A percentile compares a stretch with the other conserved stretches of the same genome.
phyloP scores from a whole-genome alignment of 1,139 yeast species.

The Debaryomyces nepalensis region DNA sequence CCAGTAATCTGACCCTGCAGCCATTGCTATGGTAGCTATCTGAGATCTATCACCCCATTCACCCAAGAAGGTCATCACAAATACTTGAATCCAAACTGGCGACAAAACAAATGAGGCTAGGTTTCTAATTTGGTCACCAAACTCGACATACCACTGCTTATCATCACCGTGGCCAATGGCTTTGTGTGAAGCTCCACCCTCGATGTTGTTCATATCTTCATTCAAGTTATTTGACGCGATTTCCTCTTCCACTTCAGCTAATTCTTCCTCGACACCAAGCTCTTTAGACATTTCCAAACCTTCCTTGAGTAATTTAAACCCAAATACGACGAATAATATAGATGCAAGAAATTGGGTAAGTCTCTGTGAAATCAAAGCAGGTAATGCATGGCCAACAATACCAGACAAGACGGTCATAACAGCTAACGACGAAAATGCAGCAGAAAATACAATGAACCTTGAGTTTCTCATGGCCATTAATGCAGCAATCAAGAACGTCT shows the following conservation, averaged over 20 bases:
- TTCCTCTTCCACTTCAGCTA: conserved; percentile 97
- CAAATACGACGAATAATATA: conserved; percentile 79
- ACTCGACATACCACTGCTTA: conserved; percentile 30
- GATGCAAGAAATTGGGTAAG: conserved; percentile 85
- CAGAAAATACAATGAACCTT: conserved; percentile 77
- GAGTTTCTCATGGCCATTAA: conserved; percentile 97
- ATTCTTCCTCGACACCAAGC: conserved; percentile 89
- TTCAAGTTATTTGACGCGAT: conserved; percentile 68
- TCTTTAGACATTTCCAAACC: conserved; percentile 82
- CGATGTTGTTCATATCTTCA: conserved; percentile 55
- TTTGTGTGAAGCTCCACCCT: conserved; percentile 35
- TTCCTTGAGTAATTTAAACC: conserved; percentile 73
- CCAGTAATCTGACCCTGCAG: conserved; percentile 95
- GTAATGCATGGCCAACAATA: conserved; percentile 88
- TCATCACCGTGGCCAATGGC: conserved; percentile 15
- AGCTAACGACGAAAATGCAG: conserved; percentile 85
- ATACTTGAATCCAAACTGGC: conserved; percentile 93
- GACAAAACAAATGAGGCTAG: conserved; percentile 70
- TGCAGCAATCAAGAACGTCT: conserved; percentile 95
- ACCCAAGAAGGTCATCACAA: conserved; percentile 93
- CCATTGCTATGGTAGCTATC: conserved; percentile 97
- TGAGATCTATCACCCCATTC: conserved; percentile 99
- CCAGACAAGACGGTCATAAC: conserved; percentile 93
- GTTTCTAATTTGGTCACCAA: conserved; percentile 45
- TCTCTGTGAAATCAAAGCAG: conserved; percentile 77